Conservation (phyloP, 495 filamentous ascomycete genomes). For the Xylaria sp. region DNA sequence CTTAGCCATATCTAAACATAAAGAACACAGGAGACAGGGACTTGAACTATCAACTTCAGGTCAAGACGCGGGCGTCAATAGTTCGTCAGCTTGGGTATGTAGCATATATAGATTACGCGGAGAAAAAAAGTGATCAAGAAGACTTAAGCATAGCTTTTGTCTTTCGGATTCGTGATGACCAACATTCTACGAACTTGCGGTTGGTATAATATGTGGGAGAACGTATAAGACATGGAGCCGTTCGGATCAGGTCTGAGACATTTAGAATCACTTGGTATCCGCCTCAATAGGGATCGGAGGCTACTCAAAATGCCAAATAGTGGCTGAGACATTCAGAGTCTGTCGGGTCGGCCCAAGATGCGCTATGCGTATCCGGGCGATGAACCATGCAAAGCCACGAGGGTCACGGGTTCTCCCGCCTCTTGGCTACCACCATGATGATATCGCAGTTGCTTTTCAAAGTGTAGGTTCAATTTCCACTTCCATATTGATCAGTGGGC, state of each 20-base stretch:
- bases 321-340: background rate
- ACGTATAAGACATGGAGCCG: background rate
- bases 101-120: background rate
- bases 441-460: background rate
- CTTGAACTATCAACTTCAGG: background rate
- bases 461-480: background rate
- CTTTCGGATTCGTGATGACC: background rate
- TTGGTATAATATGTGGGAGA: background rate
- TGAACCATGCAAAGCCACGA: background rate
- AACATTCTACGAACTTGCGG: background rate
- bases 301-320: background rate
- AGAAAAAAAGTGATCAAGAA: background rate
- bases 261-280: background rate
- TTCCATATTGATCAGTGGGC: background rate
- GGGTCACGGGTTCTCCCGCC: background rate
- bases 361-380: background rate
- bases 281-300: background rate
- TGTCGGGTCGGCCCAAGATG: background rate
- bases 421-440: background rate
- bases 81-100: background rate
- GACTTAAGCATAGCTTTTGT: background rate
- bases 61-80: background rate
- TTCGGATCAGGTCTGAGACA: background rate
- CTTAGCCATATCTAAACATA: too few relatives aligned
- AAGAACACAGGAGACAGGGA: background rate